Percentiles rank a stretch among this genome's conserved stretches.
Conservation (phyloP, 2,329 filamentous ascomycete genomes). For the Harringtonia aguacate region DNA sequence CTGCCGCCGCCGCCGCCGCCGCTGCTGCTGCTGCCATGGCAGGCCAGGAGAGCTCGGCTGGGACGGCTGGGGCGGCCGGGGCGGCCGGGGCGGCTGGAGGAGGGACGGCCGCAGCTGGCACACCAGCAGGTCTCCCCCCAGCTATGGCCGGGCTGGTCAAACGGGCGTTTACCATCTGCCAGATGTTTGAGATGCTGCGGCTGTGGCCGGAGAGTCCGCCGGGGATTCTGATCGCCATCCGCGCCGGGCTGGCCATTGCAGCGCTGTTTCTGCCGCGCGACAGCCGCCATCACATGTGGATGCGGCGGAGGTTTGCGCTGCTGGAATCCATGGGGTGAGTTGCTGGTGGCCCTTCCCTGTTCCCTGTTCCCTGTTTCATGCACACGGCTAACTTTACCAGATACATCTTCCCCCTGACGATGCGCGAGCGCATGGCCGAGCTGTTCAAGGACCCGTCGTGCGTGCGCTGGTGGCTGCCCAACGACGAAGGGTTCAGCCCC, state of each 20-base stretch:
- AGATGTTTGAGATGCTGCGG: constrained; percentile 69
- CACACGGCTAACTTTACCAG: constrained; percentile 42
- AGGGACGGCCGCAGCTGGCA: neutral
- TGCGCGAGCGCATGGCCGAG: constrained; percentile 65
- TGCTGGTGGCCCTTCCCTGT: neutral
- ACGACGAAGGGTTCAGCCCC: constrained; percentile 63
- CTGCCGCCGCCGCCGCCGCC: too few species aligned
- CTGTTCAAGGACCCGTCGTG: constrained; percentile 63
- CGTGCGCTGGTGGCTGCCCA: constrained; percentile 79
- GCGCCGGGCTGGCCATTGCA: constrained; percentile 66
- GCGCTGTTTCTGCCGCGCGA: constrained; percentile 73
- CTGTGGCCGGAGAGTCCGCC: constrained; percentile 59
- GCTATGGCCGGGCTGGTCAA: constrained; percentile 28
- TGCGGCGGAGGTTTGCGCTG: constrained; percentile 64
- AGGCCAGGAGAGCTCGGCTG: neutral
- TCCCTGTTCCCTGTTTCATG: neutral
- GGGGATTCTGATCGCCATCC: constrained; percentile 61
- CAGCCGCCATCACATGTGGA: constrained; percentile 63
- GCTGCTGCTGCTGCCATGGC: neutral
- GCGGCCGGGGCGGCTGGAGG: neutral
- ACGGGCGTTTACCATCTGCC: constrained; percentile 60
- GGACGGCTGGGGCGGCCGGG: neutral
- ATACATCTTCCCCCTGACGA: constrained; percentile 69
- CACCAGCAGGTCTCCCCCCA: neutral
- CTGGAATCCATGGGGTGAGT: constrained; percentile 43